phyloP scores from a whole-genome alignment of 306 rosid species.

The Echinosophora koreensis region DNA sequence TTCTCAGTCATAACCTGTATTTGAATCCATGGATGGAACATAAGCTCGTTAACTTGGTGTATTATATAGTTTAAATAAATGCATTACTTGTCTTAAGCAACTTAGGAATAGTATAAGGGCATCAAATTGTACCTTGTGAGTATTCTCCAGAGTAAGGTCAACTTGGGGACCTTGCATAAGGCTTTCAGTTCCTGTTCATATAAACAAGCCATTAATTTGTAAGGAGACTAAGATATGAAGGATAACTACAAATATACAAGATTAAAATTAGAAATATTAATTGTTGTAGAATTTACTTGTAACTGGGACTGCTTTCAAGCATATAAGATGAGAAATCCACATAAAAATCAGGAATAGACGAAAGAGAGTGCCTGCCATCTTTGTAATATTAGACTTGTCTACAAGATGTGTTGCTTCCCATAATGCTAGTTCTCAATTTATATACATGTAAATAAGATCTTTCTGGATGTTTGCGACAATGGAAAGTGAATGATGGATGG shows the following conservation, averaged over 20 bases:
- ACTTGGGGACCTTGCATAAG: conserved; percentile 54
- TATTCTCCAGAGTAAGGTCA: conserved; percentile 50
- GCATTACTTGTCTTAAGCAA: conserved; percentile 16
- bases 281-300: conserved; percentile 59
- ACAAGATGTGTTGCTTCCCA: conserved; percentile 40
- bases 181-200: conserved; percentile 68
- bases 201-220: neutral
- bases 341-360: conserved; percentile 65
- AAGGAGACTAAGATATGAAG: conserved; percentile 12
- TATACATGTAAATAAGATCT: conserved; percentile 50
- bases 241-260: conserved; percentile 1
- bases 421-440: conserved; percentile 58
- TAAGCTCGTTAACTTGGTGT: neutral
- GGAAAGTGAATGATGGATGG: conserved; percentile 30
- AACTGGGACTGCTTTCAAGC: conserved; percentile 74
- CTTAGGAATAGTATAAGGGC: neutral
- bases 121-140: conserved; percentile 45
- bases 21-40: neutral
- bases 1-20: conserved; percentile 53
- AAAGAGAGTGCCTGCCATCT: conserved; percentile 58
- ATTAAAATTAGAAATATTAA: conserved; percentile 21
- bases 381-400: conserved; percentile 36
- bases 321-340: conserved; percentile 60
- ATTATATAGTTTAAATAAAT: neutral
- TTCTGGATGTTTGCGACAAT: conserved; percentile 26